A percentile compares a stretch with the other conserved stretches of the same genome.
phyloP scores from a whole-genome alignment of 306 rosid species.

The Biancaea sappan region DNA sequence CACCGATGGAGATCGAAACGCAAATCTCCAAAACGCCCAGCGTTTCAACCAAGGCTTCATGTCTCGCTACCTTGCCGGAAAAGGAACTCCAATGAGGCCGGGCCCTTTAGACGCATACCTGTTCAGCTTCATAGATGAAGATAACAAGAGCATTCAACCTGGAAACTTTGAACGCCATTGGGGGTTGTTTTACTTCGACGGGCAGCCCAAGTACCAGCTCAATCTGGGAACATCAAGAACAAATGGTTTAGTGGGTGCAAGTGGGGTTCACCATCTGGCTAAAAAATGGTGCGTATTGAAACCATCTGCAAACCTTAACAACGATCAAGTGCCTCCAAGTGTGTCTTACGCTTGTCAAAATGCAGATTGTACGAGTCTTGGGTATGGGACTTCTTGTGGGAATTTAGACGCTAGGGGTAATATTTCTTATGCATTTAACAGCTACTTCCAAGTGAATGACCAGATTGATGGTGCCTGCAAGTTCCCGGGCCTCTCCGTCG shows the following conservation, averaged over 20 bases:
- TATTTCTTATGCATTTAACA: conserved; percentile 83
- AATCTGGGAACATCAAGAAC: conserved; percentile 52
- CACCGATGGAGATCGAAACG: conserved; percentile 78
- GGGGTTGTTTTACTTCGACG: conserved; percentile 84
- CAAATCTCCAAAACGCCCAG: conserved; percentile 64
- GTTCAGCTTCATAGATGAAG: conserved; percentile 87
- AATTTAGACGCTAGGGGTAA: conserved; percentile 62
- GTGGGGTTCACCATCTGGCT: conserved; percentile 50
- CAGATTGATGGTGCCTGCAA: conserved; percentile 73
- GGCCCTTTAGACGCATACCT: conserved; percentile 80
- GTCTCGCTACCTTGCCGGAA: conserved; percentile 56
- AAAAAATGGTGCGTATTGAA: conserved; percentile 78
- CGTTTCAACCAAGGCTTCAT: conserved; percentile 86
- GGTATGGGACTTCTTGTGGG: conserved; percentile 79
- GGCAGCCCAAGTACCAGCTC: conserved; percentile 74
- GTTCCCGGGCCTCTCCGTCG: conserved; percentile 70
- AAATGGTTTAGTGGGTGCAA: conserved; percentile 62
- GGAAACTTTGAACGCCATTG: conserved; percentile 94
- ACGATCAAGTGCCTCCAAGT: conserved; percentile 62
- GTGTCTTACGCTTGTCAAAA: conserved; percentile 76
- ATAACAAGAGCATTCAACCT: conserved; percentile 77
- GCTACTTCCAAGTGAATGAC: conserved; percentile 69
- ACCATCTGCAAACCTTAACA: conserved; percentile 63
- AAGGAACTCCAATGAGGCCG: conserved; percentile 85
- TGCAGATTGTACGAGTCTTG: conserved; percentile 92